A percentile compares a stretch with the other conserved stretches of the same genome.
phyloP scores from a whole-genome alignment of 495 filamentous ascomycete species.

The Aspergillus diversus region DNA sequence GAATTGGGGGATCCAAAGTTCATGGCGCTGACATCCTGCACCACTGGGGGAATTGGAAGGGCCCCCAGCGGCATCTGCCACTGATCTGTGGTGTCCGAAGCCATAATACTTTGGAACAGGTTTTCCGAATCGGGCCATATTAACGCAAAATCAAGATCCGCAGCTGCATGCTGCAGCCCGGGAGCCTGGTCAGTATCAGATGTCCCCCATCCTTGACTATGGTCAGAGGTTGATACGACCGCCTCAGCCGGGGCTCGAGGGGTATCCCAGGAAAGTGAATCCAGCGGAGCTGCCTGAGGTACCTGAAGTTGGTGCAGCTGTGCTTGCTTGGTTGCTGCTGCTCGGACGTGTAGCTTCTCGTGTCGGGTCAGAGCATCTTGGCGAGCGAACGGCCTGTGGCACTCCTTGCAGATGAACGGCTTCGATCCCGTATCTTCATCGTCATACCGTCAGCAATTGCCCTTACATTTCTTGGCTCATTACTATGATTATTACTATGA shows the following conservation, averaged over 20 bases:
- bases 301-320: slow-evolving; percentile 24
- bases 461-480: slow-evolving; percentile 2
- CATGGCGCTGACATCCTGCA: slow-evolving; percentile 40
- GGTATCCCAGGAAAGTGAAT: slow-evolving; percentile 34
- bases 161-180: slow-evolving; percentile 31
- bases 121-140: slow-evolving; percentile 55
- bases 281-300: slow-evolving; percentile 27
- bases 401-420: slow-evolving; percentile 49
- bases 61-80: slow-evolving; percentile 52
- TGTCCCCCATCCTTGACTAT: slow-evolving; percentile 35
- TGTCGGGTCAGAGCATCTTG: slow-evolving; percentile 54
- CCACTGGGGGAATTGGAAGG: slow-evolving; percentile 42
- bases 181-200: slow-evolving; percentile 25
- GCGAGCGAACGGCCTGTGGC: slow-evolving; percentile 47
- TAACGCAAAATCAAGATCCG: slow-evolving; percentile 47
- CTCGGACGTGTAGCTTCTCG: slow-evolving; percentile 49
- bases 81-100: slow-evolving; percentile 45
- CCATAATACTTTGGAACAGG: slow-evolving; percentile 52
- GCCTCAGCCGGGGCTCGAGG: slow-evolving; percentile 28
- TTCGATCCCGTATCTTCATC: slow-evolving; percentile 50
- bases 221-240: slow-evolving; percentile 29
- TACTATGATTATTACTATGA: background rate
- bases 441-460: slow-evolving; percentile 24
- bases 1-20: slow-evolving; percentile 40
- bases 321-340: slow-evolving; percentile 31